A percentile compares a stretch with the other conserved stretches of the same genome.
Evolutionary conservation across 495 filamentous ascomycete genomes (phyloP).

Genomic region (Daldinia childiae): DNA sequence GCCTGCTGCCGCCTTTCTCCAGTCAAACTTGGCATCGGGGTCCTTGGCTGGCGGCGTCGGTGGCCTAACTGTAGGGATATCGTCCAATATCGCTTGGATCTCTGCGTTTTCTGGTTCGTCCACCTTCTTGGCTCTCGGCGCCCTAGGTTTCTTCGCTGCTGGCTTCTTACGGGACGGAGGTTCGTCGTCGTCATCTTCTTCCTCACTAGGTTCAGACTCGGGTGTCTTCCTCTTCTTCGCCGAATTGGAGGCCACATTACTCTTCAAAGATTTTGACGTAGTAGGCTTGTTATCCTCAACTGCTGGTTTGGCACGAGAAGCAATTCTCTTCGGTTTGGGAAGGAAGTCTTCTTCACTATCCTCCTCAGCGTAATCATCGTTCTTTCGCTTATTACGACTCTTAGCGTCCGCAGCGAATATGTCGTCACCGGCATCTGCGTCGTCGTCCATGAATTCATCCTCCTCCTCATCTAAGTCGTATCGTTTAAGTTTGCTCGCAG

Average conservation of each 20-base stretch:
- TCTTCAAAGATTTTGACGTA: conserved; percentile 50
- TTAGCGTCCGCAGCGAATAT: conserved; percentile 75
- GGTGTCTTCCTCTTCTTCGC: conserved; percentile 59
- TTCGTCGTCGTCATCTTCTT: conserved; percentile 57
- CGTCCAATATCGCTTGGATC: conserved; percentile 86
- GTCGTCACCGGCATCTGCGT: conserved; percentile 74
- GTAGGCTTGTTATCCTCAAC: conserved; percentile 51
- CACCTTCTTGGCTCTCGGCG: conserved; percentile 67
- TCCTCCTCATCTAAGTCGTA: conserved; percentile 53
- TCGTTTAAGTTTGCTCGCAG: conserved; percentile 44
- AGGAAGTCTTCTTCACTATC: conserved; percentile 66
- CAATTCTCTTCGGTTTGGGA: conserved; percentile 59
- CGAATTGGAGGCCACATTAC: conserved; percentile 50
- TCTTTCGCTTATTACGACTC: conserved; percentile 65
- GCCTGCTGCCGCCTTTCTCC: conserved; percentile 59
- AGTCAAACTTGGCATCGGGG: conserved; percentile 77
- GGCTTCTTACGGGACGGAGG: conserved; percentile 63
- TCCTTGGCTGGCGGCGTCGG: conserved; percentile 80
- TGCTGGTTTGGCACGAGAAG: conserved; percentile 52
- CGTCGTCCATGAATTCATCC: conserved; percentile 66
- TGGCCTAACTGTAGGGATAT: conserved; percentile 79
- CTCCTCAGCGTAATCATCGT: conserved; percentile 73
- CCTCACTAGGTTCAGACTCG: conserved; percentile 54
- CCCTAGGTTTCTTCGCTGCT: conserved; percentile 67
- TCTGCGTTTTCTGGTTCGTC: conserved; percentile 66